Evolutionary conservation across 352 stramenopile species (phyloP).

Genomic region (Phytopythium ostracodes): DNA sequence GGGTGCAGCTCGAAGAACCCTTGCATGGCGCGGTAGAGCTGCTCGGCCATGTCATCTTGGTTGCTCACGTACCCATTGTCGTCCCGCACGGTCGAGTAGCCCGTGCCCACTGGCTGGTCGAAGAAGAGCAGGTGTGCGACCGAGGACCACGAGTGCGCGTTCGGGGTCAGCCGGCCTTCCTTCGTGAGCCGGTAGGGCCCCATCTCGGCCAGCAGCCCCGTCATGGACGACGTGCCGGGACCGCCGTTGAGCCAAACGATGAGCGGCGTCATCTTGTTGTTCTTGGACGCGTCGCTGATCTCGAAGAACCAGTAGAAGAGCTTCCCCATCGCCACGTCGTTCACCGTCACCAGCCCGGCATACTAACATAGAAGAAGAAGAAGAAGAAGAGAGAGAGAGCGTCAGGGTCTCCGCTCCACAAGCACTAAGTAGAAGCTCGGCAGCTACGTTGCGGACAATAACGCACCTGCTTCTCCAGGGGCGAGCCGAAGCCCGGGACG

Average conservation of each 20-base stretch:
- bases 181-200: slow-evolving; percentile 67
- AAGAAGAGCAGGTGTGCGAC: slow-evolving; percentile 84
- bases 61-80: slow-evolving; percentile 66
- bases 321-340: slow-evolving; percentile 44
- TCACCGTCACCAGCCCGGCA: slow-evolving; percentile 63
- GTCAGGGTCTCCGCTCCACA: too few relatives aligned
- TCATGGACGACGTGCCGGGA: slow-evolving; percentile 78
- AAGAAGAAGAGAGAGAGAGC: slow-evolving; percentile 10
- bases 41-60: slow-evolving; percentile 62
- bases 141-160: slow-evolving; percentile 67
- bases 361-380: slow-evolving; percentile 55
- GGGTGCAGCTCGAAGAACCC: slow-evolving; percentile 89
- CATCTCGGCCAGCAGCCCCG: slow-evolving; percentile 70
- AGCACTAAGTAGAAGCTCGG: slow-evolving; percentile 4
- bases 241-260: slow-evolving; percentile 83
- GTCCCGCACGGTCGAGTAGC: slow-evolving; percentile 70
- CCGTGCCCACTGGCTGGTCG: slow-evolving; percentile 78
- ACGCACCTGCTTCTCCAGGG: slow-evolving; percentile 60
- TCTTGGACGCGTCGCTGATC: slow-evolving; percentile 36
- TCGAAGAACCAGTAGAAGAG: slow-evolving; percentile 89
- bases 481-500: slow-evolving; percentile 60
- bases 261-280: slow-evolving; percentile 49
- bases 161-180: slow-evolving; percentile 65
- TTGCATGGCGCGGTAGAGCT: slow-evolving; percentile 92
- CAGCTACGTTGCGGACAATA: slow-evolving; percentile 16